Evolutionary conservation across 2,329 filamentous ascomycete genomes (phyloP), one percentile per base, ranked within the genome.

Genomic region (Fusarium succisae): DNA sequence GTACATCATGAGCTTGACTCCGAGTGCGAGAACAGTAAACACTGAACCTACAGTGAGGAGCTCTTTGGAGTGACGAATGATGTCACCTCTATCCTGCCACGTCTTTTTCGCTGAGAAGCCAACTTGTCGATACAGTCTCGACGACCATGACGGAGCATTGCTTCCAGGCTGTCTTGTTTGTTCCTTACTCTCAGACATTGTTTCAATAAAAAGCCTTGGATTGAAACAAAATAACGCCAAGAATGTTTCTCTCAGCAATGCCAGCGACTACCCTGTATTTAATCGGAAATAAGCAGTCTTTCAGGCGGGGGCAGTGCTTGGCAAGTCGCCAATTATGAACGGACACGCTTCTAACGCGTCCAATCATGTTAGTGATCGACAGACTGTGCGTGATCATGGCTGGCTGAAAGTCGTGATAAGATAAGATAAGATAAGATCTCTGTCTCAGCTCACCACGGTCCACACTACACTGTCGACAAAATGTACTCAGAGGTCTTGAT

Each of bases 1-100:
- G 7, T 7, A 18, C 0, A 4, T 22, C 9, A 5, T 38, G 50
- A 54, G 48, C 1, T 15, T 5, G 18, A 8, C 5, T 5, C 5
- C 0, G 12, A 15, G 3, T 12, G 2, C 0, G 28, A 14, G 6
- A 28, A 22, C 9, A 5, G 3, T 37, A 3, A 8, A 39, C 10
- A 5, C 5, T 37, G 4, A 8, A 41, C 57, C 2, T 9, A 60
- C 57, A 15, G 45, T 54, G 22, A 60, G 26, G 22, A 60, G 35
- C 20, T 60, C 57, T 15, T 12, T 53, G 0, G 45, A 53, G 1
- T 60, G 45, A 10, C 57, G 57, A 15, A 60, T 54, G n/a, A 60
- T 54, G 26, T 41, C 45, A 22, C 45, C 45, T 32, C 57, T 53
- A 12, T 60, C 45, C 32, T 60, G 57, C 57, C 57, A 60, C 3